Conservation (phyloP, 179 eudicot genomes). For the Kewa caespitosa region DNA sequence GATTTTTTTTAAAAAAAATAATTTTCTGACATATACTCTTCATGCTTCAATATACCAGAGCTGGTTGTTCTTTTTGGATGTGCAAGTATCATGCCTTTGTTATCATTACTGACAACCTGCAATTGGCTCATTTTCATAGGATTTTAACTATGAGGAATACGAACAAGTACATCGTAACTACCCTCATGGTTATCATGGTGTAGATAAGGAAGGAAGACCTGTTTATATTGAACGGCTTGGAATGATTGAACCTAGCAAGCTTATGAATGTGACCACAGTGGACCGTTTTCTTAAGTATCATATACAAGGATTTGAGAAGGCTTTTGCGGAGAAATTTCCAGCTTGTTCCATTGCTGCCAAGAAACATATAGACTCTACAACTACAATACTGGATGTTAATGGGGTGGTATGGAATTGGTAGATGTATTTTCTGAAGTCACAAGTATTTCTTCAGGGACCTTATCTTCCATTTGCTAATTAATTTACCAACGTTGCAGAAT, state of each 20-base stretch:
- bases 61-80: background rate
- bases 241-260: conserved; percentile 75
- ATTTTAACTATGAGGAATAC: conserved; percentile 67
- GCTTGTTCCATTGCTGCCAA: conserved; percentile 92
- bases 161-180: conserved; percentile 73
- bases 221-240: conserved; percentile 92
- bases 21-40: background rate
- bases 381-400: conserved; percentile 79
- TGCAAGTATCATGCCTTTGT: background rate
- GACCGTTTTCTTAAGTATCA: conserved; percentile 91
- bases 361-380: conserved; percentile 88
- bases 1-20: too few species aligned
- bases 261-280: conserved; percentile 81
- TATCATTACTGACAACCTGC: conserved; percentile 20
- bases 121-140: conserved; percentile 44
- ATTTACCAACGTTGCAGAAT: conserved; percentile 50
- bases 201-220: conserved; percentile 88
- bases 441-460: background rate
- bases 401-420: conserved; percentile 95
- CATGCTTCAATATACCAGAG: background rate
- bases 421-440: conserved; percentile 2
- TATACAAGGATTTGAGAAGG: conserved; percentile 85
- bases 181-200: conserved; percentile 98
- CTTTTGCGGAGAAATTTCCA: conserved; percentile 85
- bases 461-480: conserved; percentile 19